These are phyloP conservation scores for Parasitella parasitica DNA, from an alignment of 371 early-diverging fungal genomes.

Conservation along the genomic window DNA sequence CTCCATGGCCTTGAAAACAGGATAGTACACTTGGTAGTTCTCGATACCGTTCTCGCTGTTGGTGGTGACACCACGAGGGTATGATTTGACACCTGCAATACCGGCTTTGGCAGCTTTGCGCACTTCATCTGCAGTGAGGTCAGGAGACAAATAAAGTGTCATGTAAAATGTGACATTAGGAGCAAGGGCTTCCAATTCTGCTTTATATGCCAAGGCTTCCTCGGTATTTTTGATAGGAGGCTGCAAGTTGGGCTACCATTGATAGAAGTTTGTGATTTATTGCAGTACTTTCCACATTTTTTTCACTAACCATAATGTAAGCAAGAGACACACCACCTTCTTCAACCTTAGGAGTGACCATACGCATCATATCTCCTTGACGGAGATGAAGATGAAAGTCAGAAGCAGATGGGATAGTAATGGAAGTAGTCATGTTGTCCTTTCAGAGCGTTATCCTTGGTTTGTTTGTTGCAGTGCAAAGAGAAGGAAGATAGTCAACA, in stretches of 20 bases:
- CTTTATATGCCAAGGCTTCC: conserved; percentile 84
- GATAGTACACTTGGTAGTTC: conserved; percentile 86
- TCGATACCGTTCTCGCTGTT: conserved; percentile 95
- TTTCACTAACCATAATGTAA: conserved; percentile 83
- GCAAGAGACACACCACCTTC: conserved; percentile 88
- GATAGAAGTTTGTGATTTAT: not conserved
- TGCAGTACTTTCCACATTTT: not conserved
- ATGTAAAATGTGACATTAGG: conserved; percentile 89
- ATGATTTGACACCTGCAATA: conserved; percentile 93
- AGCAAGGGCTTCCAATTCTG: conserved; percentile 76
- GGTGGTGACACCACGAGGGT: conserved; percentile 97
- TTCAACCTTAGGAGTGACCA: conserved; percentile 80
- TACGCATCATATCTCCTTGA: conserved; percentile 89
- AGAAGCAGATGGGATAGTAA: conserved; percentile 69
- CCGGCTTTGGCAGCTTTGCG: conserved; percentile 84
- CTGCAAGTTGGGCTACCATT: conserved; percentile 83
- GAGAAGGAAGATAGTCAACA: not conserved
- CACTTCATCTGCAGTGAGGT: conserved; percentile 90
- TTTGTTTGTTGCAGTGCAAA: not conserved
- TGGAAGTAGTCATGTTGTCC: conserved; percentile 22
- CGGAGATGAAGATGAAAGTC: conserved; percentile 96
- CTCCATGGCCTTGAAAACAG: conserved; percentile 94
- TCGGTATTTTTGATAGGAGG: conserved; percentile 90
- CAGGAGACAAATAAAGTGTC: conserved; percentile 90
- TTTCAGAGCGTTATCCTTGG: not conserved